Percentiles rank a stretch among this genome's conserved stretches.
These are phyloP conservation scores for Funneliformis geosporum DNA, from an alignment of 192 early-diverging fungal species.

Conservation along the genomic window DNA sequence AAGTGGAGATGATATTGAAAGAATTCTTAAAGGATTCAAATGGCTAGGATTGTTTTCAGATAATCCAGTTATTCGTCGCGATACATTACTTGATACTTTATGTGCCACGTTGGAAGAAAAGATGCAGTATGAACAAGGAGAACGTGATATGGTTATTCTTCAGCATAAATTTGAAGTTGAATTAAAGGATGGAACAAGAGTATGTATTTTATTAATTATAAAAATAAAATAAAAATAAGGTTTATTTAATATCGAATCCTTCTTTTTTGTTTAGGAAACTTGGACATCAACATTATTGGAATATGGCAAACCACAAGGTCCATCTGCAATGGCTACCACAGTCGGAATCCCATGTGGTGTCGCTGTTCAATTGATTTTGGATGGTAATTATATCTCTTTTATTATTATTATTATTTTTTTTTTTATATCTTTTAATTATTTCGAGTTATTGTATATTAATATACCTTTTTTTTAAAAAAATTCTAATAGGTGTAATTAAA, in stretches of 20 bases:
- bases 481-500: constrained; percentile 46
- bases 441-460: not conserved
- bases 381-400: constrained; percentile 56
- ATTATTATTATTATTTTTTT: no score
- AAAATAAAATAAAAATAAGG: not conserved
- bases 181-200: constrained; percentile 74
- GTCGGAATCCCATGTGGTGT: constrained; percentile 98
- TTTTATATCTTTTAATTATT: not conserved
- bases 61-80: constrained; percentile 62
- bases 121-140: constrained; percentile 89
- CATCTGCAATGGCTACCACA: constrained; percentile 93
- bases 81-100: constrained; percentile 85
- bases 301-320: constrained; percentile 84
- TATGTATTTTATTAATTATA: constrained; percentile 15
- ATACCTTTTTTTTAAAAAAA: not conserved
- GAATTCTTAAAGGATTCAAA: constrained; percentile 73
- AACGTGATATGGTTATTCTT: constrained; percentile 97
- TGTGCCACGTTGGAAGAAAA: constrained; percentile 96
- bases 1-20: constrained; percentile 48
- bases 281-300: constrained; percentile 91
- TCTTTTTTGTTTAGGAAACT: constrained; percentile 58
- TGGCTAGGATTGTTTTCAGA: constrained; percentile 83
- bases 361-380: constrained; percentile 88
- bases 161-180: constrained; percentile 97
- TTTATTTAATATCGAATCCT: not conserved